Evolutionary conservation across 116 monocot species (phyloP).

Genomic region (Dioscorea cayenensis): DNA sequence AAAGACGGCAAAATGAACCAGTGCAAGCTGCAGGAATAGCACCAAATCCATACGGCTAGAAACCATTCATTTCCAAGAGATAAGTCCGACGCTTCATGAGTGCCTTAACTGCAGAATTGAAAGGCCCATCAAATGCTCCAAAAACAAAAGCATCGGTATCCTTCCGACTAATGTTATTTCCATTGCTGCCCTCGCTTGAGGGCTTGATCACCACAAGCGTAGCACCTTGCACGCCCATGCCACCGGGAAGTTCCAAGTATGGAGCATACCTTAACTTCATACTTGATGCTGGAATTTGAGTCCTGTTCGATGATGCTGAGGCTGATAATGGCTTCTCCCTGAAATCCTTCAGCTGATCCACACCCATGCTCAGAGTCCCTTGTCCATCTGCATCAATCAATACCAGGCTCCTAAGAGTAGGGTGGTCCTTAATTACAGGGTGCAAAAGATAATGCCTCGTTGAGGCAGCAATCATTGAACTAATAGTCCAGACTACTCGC

Average conservation of each 20-base stretch:
- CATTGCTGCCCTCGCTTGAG: slow-evolving; percentile 26
- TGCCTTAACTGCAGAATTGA: slow-evolving; percentile 45
- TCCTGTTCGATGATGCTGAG: slow-evolving; percentile 72
- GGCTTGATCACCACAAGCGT: slow-evolving; percentile 83
- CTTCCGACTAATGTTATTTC: slow-evolving; percentile 28
- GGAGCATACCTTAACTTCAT: slow-evolving; percentile 83
- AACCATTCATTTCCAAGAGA: slow-evolving; percentile 94
- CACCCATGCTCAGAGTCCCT: slow-evolving; percentile 69
- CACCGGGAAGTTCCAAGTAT: slow-evolving; percentile 55
- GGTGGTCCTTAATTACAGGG: slow-evolving; percentile 75
- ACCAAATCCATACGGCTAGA: slow-evolving; percentile 20
- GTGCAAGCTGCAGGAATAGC: not conserved
- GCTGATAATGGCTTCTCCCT: slow-evolving; percentile 72
- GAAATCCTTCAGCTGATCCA: slow-evolving; percentile 79
- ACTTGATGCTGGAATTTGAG: slow-evolving; percentile 75
- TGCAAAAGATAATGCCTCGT: slow-evolving; percentile 73
- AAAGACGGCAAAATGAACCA: slow-evolving; percentile 3
- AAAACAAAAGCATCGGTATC: slow-evolving; percentile 59
- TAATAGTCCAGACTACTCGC: slow-evolving; percentile 89
- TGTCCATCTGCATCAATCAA: slow-evolving; percentile 79
- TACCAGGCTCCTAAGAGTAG: slow-evolving; percentile 54
- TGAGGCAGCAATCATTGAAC: slow-evolving; percentile 82
- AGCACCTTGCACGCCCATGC: slow-evolving; percentile 71
- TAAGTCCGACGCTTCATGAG: slow-evolving; percentile 75
- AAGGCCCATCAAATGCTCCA: slow-evolving; percentile 69